Evolutionary conservation across 139 green algal species (phyloP), one percentile per base, ranked within the genome.

Genomic region (Picochlorum sp.): DNA sequence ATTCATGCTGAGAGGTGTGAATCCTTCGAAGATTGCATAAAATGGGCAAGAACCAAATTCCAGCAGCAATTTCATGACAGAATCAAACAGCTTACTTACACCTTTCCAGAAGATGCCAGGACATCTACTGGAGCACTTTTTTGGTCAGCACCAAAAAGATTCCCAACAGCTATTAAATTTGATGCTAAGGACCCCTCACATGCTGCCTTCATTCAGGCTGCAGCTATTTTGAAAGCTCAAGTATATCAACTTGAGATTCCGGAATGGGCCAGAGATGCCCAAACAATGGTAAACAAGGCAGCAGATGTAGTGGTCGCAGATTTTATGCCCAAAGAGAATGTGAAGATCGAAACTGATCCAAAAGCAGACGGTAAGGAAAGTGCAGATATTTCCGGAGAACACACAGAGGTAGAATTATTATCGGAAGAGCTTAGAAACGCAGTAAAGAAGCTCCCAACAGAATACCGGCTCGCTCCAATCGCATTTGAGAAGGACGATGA

Each of bases 321-420:
- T 18, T 98, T 98, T 66, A 44, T 66, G 61, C 86, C 91, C 32
- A 85, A 84, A 57, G 70, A 79, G 47, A 88, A 85, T 18, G 86
- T 98, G 22, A 85, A 88, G 55, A 98, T 98, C 43, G 92, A 98
- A 76, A 98, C 92, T 32, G 92, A 99, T 65, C 90, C 94, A 45
- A 98, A 95, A 68, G 85, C 81, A 22, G 78, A 63, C 3, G 40
- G n/a, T 8, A 55, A 67, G 0, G 36, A 20, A 5, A 36, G 5
- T 32, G 26, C 49, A 25, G n/a, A n/a, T n/a, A 36, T 44, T 10
- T 20, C 47, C 9, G 41, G 25, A 29, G 76, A 83, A 33, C 59
- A 73, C 5, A 54, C 49, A 49, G 67, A 67, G n/a, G 76, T 81
- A 51, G 78, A 90, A 20, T 33, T 45, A 1, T 57, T 89, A 2